A percentile compares a stretch with the other conserved stretches of the same genome.
Conservation (phyloP, 75 land plant species). For the Pinus taeda region DNA sequence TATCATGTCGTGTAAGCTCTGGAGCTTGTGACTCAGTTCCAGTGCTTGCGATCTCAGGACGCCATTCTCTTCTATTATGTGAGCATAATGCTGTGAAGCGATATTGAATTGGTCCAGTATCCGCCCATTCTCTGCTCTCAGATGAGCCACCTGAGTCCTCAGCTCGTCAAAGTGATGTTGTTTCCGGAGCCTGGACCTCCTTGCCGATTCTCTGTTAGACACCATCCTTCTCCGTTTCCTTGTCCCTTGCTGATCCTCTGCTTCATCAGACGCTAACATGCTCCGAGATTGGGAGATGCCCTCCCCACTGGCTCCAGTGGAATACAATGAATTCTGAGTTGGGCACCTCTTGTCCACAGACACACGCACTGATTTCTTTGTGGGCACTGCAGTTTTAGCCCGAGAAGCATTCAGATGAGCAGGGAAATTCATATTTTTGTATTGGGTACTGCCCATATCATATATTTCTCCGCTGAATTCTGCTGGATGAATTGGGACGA, state of each 20-base stretch:
- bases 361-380: neutral
- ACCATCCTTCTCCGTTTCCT: conserved; percentile 64
- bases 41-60: conserved; percentile 38
- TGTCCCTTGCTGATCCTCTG: conserved; percentile 45
- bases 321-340: neutral
- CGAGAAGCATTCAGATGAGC: neutral
- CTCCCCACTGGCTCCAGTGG: neutral
- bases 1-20: conserved; percentile 2
- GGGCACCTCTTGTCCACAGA: neutral
- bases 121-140: conserved; percentile 48
- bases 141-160: conserved; percentile 51
- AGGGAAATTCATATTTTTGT: neutral
- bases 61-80: conserved; percentile 43
- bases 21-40: conserved; percentile 44
- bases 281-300: neutral
- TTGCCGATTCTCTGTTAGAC: conserved; percentile 72
- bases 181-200: conserved; percentile 65
- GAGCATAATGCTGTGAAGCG: conserved; percentile 45
- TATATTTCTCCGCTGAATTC: neutral
- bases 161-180: conserved; percentile 74
- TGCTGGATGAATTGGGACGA: neutral
- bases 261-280: conserved; percentile 17
- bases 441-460: neutral
- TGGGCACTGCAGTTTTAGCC: neutral
- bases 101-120: conserved; percentile 43